Conservation (phyloP, 2,329 filamentous ascomycete genomes). For the Hymenoscyphus occultus region DNA sequence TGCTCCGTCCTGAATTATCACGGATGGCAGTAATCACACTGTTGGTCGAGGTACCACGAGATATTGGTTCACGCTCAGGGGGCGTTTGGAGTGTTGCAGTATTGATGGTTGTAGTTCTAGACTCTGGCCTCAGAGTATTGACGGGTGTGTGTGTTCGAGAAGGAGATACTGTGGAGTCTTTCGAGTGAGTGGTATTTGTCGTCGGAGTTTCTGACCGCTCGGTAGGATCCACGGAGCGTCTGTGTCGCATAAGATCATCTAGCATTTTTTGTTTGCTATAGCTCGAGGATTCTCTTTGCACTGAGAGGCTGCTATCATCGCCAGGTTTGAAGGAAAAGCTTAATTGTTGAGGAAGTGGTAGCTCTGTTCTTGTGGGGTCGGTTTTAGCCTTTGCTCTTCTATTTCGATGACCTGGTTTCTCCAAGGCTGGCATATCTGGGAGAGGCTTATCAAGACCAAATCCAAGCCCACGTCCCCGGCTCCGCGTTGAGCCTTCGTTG, state of each 20-base stretch:
- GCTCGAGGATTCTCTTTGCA: background rate
- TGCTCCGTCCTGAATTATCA: constrained; percentile 26
- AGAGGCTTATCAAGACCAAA: constrained; percentile 11
- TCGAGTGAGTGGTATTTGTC: background rate
- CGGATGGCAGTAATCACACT: constrained; percentile 30
- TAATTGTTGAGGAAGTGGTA: constrained; percentile 3
- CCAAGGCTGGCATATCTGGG: background rate
- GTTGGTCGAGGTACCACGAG: constrained; percentile 26
- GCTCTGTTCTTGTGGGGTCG: background rate
- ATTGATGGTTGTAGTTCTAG: background rate
- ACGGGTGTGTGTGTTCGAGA: background rate
- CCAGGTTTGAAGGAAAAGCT: constrained; percentile 31
- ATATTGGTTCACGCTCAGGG: constrained; percentile 11
- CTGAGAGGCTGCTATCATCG: constrained; percentile 25
- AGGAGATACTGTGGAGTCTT: background rate
- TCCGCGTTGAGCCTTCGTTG: background rate
- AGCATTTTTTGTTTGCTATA: constrained; percentile 9
- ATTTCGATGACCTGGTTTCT: background rate
- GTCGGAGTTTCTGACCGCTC: constrained; percentile 2
- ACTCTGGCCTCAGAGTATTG: background rate
- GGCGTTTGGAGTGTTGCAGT: background rate
- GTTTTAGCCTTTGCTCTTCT: background rate
- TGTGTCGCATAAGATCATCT: constrained; percentile 13
- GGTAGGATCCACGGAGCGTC: constrained; percentile 4
- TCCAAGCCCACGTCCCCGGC: constrained; percentile 3